Evolutionary conservation across 805 yeast species (phyloP).

Genomic region (Pichia rugopelliculosa): DNA sequence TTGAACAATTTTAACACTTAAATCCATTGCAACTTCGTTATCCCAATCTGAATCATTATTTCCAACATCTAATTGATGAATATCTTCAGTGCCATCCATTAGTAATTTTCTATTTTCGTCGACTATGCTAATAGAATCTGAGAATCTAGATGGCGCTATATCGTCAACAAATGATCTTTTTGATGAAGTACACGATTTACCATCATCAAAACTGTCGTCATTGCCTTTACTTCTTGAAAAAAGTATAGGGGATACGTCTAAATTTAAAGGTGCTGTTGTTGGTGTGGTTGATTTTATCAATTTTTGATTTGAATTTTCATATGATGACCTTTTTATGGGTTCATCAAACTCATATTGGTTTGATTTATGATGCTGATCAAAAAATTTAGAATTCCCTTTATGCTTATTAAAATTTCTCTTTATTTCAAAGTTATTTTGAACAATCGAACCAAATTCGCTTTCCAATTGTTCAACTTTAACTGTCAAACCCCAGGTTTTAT

Average conservation of each 20-base stretch:
- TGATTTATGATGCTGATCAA: not conserved
- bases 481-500: constrained; percentile 26
- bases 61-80: not conserved
- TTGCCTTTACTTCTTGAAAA: not conserved
- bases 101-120: not conserved
- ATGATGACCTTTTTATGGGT: not conserved
- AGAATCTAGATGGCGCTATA: not conserved
- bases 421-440: constrained; percentile 12
- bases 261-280: not conserved
- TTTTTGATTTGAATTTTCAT: not conserved
- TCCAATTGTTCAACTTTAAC: constrained; percentile 22
- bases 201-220: not conserved
- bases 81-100: not conserved
- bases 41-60: constrained; percentile 10
- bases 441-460: constrained; percentile 25
- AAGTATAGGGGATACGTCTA: not conserved
- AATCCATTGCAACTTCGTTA: constrained; percentile 23
- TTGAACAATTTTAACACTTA: constrained; percentile 45
- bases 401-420: not conserved
- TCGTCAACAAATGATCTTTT: not conserved
- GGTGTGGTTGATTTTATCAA: not conserved
- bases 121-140: not conserved
- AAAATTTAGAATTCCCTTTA: not conserved
- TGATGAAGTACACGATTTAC: not conserved
- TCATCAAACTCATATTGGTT: not conserved